Evolutionary conservation across 805 yeast genomes (phyloP), one percentile per base, ranked within the genome.

Genomic region (Jamesozyma hellenica): DNA sequence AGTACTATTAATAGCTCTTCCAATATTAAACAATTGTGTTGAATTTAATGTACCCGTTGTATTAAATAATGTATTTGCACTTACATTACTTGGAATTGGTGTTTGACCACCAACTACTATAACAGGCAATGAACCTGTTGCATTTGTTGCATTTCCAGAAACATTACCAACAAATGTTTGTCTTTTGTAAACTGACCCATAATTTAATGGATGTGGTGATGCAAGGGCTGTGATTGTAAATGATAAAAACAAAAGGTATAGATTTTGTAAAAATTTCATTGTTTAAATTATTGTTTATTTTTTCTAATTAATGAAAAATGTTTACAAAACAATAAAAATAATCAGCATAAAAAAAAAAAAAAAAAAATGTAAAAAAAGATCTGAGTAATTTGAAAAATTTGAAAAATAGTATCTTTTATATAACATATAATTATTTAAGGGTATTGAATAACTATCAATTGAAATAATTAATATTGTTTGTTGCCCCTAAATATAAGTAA

Each of bases 1-100:
- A 9, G 50, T 40, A 8, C 32, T 28, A 34, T 53, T 52, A 23
- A 50, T 42, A 6, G 34, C 19, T 3, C 37, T 18, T 3, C 52
- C 46, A 13, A 52, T 42, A 4, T 35, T 18, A 36, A 48, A 48
- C 17, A 57, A 39, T 41, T 57, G 54, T 14, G 57, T 46, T n/a
- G 47, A 28, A 39, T 55, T 56, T 34, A 55, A 42, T 9, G 43
- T 31, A 26, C 49, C 49, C 4, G 58, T 40, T 8, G 50, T 35
- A 42, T 57, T 57, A 35, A 41, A 45, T 31, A 51, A 26, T 3
- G 41, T 35, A 2, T 36, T 38, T 33, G 43, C 39, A 11, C 46
- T 43, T 7, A 45, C 40, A n/a, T 41, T 38, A 9, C 44, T 18
- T 10, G 35, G 37, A 11, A 39, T 21, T 17, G 38, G 32, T 4